Evolutionary conservation across 768 basidiomycete species (phyloP), one percentile per base, ranked within the genome.

Genomic region (Austroboletus eburneus): DNA sequence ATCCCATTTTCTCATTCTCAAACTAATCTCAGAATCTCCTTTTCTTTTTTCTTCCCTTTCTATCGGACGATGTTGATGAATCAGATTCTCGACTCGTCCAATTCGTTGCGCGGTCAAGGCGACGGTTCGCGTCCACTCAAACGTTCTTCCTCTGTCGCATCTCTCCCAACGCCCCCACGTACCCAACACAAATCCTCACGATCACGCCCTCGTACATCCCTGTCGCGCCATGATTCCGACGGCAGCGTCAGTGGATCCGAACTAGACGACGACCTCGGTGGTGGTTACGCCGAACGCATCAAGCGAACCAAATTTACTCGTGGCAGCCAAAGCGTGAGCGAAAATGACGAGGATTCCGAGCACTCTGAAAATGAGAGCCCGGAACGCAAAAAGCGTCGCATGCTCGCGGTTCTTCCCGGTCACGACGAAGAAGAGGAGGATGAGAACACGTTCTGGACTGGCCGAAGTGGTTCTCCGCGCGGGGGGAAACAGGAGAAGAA

Each of bases 161-260:
- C 81, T 4, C 70, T 86, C 20, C 83, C 81, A 30, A 86, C 84
- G 0, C 84, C 83, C 18, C 84, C 84, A 0, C 67, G 78, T 23
- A 84, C 82, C 8, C 72, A 68, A 40, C 70, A 76, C 46, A 81
- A 74, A 50, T 72, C 71, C 17, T 65, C 74, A 45, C 70, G 69
- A 32, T 59, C 68, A 7, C 72, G 74, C 18, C 62, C 71, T 39
- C 66, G 65, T 0, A 73, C 74, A 16, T 70, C 70, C 27, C 72
- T 74, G 33, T 77, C 76, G 20, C 74, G 78, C 48, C 67, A 62
- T 49, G 75, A 74, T 47, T 62, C 66, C 9, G 66, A 72, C 23
- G 64, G 59, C 23, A 52, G 66, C 29, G 63, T 59, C 43, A 70
- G 62, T 49, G 70, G 67, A 49, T 70, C 69, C 29, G 75, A 60